These are phyloP conservation scores for Hypoxylon sp. DNA, from an alignment of 2,329 filamentous ascomycete genomes.

Conservation along the genomic window DNA sequence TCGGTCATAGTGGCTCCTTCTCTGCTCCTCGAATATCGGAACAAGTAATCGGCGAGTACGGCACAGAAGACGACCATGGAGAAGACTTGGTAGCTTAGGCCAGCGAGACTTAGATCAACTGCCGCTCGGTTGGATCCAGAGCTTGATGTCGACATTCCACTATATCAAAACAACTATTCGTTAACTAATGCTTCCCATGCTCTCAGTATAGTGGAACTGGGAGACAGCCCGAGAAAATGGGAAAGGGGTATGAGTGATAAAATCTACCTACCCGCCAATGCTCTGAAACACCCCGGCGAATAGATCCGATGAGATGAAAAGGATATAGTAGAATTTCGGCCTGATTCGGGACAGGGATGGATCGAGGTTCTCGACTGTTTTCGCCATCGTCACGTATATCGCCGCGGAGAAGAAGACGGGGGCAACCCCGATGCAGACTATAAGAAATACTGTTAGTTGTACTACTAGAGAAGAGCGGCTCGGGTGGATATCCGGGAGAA, in stretches of 20 bases:
- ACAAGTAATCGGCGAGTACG: constrained; percentile 56
- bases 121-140: constrained; percentile 57
- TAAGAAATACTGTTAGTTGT: not conserved
- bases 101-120: constrained; percentile 60
- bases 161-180: not conserved
- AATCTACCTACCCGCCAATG: constrained; percentile 48
- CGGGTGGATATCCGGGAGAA: not conserved
- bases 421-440: constrained; percentile 65
- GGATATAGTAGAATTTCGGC: constrained; percentile 42
- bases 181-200: not conserved
- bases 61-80: constrained; percentile 62
- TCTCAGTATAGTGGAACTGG: too few species aligned
- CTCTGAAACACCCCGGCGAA: constrained; percentile 56
- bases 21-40: constrained; percentile 38
- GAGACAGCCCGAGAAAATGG: too few species aligned
- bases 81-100: constrained; percentile 66
- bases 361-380: constrained; percentile 48
- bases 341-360: constrained; percentile 37
- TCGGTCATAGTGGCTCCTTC: constrained; percentile 13
- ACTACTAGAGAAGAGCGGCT: too few species aligned
- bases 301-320: constrained; percentile 54
- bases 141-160: constrained; percentile 53
- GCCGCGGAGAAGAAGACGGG: constrained; percentile 68
- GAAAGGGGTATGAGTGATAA: too few species aligned
- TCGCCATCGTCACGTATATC: constrained; percentile 66